Conservation (phyloP, 2,329 filamentous ascomycete genomes). For the Macrophomina phaseolina region DNA sequence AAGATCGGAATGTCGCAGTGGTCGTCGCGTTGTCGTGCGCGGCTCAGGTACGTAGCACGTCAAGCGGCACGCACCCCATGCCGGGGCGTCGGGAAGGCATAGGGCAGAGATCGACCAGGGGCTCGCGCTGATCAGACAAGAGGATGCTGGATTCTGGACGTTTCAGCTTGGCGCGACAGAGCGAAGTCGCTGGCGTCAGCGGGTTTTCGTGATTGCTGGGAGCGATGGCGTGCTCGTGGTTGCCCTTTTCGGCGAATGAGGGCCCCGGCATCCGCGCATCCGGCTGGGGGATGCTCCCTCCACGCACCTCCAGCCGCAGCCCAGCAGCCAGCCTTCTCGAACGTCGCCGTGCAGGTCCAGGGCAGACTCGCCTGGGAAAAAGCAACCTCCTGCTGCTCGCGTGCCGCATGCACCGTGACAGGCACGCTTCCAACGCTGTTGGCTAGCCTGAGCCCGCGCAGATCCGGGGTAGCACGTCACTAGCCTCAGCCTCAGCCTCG, state of each 20-base stretch:
- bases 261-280: not conserved
- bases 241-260: constrained; percentile 22
- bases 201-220: constrained; percentile 9
- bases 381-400: not conserved
- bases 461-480: constrained; percentile 15
- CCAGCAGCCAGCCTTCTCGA: not conserved
- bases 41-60: constrained; percentile 13
- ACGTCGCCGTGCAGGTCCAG: not conserved
- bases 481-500: not conserved
- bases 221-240: constrained; percentile 18
- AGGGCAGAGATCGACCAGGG: constrained; percentile 21
- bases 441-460: constrained; percentile 13
- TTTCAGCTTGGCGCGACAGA: constrained; percentile 2
- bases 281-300: constrained; percentile 3
- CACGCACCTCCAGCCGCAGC: not conserved
- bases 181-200: constrained; percentile 3
- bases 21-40: constrained; percentile 15
- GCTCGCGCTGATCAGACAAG: constrained; percentile 8
- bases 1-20: constrained; percentile 23
- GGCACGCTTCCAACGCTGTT: not conserved
- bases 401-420: not conserved
- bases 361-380: not conserved
- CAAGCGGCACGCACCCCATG: not conserved
- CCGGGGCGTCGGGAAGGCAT: constrained; percentile 16
- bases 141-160: not conserved